Percentiles rank a stretch among this genome's conserved stretches.
phyloP scores from a whole-genome alignment of 2,329 filamentous ascomycete genomes.

The Tolypocladium paradoxum region DNA sequence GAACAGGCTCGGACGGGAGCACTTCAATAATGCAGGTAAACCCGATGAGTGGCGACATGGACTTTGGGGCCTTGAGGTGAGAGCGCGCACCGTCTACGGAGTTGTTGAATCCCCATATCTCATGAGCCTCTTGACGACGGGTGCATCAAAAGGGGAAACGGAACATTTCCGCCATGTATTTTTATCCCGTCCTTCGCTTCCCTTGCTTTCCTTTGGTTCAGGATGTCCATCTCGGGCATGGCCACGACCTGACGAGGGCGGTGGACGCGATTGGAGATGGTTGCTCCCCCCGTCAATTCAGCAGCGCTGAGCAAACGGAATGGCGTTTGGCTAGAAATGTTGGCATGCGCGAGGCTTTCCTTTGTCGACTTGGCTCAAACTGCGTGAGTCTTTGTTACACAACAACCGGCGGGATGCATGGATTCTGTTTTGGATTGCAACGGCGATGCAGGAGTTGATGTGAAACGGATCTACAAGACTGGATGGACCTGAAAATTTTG shows the following conservation, averaged over 20 bases:
- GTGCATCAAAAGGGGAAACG: not conserved
- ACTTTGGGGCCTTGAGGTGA: constrained; percentile 12
- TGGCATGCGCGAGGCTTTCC: not conserved
- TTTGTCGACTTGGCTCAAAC: not conserved
- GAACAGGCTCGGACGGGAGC: constrained; percentile 28
- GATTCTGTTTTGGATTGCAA: not conserved
- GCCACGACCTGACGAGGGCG: not conserved
- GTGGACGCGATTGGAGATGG: not conserved
- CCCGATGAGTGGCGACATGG: constrained; percentile 16
- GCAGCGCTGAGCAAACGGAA: not conserved
- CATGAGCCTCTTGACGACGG: not conserved
- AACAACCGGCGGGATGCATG: not conserved
- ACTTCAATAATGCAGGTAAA: constrained; percentile 15
- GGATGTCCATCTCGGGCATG: not conserved
- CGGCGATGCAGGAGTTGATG: not conserved
- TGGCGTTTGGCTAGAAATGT: not conserved
- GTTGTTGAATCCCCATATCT: not conserved
- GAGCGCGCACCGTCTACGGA: not conserved
- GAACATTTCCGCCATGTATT: not conserved
- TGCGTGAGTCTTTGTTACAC: not conserved
- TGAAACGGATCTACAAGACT: not conserved
- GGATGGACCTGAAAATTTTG: not conserved
- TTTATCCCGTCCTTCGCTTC: not conserved
- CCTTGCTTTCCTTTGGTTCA: not conserved
- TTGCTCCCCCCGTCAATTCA: not conserved